A percentile compares a stretch with the other conserved stretches of the same genome.
These are phyloP conservation scores for Fonsecaea nubica DNA, from an alignment of 2,329 filamentous ascomycete genomes.

Conservation along the genomic window DNA sequence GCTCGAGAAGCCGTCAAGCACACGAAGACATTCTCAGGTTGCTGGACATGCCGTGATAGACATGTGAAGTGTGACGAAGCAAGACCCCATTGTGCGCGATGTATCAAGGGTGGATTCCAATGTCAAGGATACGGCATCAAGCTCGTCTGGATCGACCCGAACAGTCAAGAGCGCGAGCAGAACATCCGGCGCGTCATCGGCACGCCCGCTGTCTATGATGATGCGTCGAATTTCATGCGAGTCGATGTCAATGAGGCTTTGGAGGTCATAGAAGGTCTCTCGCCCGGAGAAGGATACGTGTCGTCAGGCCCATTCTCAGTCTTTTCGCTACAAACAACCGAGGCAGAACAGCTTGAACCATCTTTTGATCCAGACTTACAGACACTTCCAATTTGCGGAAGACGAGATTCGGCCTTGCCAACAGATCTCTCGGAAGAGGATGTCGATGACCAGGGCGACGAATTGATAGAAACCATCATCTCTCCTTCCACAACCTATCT, in stretches of 20 bases:
- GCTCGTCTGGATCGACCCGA: conserved; percentile 34
- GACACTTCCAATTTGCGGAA: neutral
- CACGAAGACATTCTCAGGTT: conserved; percentile 36
- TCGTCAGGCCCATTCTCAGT: conserved; percentile 33
- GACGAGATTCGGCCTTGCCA: neutral
- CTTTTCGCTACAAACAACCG: conserved; percentile 13
- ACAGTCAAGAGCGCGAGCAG: conserved; percentile 34
- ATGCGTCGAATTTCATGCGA: conserved; percentile 26
- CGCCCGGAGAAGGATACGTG: conserved; percentile 4
- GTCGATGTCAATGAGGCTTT: conserved; percentile 31
- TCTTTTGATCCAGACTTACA: neutral
- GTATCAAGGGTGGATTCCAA: conserved; percentile 42
- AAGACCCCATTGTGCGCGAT: conserved; percentile 40
- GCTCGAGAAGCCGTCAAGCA: conserved; percentile 33
- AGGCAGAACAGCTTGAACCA: neutral
- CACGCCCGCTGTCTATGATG: conserved; percentile 29
- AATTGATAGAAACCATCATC: conserved; percentile 24
- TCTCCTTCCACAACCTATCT: conserved; percentile 19
- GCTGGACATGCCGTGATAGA: conserved; percentile 35
- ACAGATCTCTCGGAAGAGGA: neutral
- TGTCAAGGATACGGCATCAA: conserved; percentile 42
- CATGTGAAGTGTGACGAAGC: conserved; percentile 43
- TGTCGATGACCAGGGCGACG: conserved; percentile 11
- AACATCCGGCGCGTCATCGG: conserved; percentile 35
- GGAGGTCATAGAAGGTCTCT: conserved; percentile 27